These are phyloP conservation scores for Paraglomus brasilianum DNA, from an alignment of 192 early-diverging fungal genomes.

Conservation along the genomic window DNA sequence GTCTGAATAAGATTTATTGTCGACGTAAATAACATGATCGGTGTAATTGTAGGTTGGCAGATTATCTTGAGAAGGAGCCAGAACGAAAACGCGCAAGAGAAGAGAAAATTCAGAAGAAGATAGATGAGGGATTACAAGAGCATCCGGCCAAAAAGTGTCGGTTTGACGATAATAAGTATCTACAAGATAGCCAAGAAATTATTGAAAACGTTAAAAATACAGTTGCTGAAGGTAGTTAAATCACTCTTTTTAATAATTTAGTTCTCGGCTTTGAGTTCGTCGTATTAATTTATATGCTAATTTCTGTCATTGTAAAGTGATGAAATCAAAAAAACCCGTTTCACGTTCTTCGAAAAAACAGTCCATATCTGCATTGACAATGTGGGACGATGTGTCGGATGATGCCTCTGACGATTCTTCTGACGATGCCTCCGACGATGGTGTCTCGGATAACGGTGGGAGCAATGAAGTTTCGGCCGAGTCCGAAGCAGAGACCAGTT, in stretches of 20 bases:
- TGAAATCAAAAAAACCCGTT: conserved; percentile 32
- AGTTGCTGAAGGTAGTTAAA: conserved; percentile 40
- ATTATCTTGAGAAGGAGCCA: conserved; percentile 66
- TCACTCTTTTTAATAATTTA: neutral
- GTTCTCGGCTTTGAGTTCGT: neutral
- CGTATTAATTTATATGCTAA: neutral
- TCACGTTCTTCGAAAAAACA: neutral
- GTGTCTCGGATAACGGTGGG: no score
- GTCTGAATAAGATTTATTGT: neutral
- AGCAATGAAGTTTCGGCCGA: no score
- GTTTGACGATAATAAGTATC: conserved; percentile 83
- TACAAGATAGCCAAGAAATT: conserved; percentile 63
- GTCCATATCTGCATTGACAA: neutral
- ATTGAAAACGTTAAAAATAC: conserved; percentile 61
- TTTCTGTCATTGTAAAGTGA: neutral
- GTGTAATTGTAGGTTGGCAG: conserved; percentile 54
- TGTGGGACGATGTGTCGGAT: neutral
- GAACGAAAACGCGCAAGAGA: conserved; percentile 63
- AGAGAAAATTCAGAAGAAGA: conserved; percentile 69
- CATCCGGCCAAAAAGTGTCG: conserved; percentile 65
- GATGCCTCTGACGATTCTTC: neutral
- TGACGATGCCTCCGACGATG: no score
- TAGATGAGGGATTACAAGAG: conserved; percentile 67
- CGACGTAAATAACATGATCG: neutral
- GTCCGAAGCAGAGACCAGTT: no score